Base-by-base conservation (phyloP, 106 monocot genomes). In the Ottelia alismoides region DNA sequence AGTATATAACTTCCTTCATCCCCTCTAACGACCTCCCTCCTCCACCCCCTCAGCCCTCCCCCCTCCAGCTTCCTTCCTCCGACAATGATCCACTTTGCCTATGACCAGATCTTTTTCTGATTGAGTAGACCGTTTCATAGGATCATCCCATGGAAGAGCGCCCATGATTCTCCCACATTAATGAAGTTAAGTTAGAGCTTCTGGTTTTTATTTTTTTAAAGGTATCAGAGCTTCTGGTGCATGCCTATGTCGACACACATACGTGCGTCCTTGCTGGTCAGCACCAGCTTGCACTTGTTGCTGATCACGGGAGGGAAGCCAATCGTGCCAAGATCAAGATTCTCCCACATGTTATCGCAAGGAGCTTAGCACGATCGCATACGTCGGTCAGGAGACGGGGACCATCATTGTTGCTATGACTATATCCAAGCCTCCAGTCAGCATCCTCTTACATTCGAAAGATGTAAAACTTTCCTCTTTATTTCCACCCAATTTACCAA, bases 291-390 rank as follows among this genome's bases (percentile, higher is more conserved):
- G 22, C 22, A 35, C 10, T 40, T 40, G 4, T 19, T 57, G 11
- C 24, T 31, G 0, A 5, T 11, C 2, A 2, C 20, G 22, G 57
- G 23, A 1, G 45, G 60, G 28, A 60, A 12, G 5, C 60, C 60
- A 2, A 60, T 20, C 35, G 0, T 26, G 17, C n/a, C 45, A 14
- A 60, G 22, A 25, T 60, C 60, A 17, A 60, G 9, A 5, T 0
- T 24, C 7, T 46, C 60, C 60, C 60, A 60, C 10, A 60, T 0
- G 12, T 60, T 45, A 25, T 60, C 21, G 10, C 1, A n/a, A 57
- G 1, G 20, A 17, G 6, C 9, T 27, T 28, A 16, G 26, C 27
- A 17, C 54, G 2, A 2, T 54, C 54, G 2, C 14, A 16, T 54
- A 11, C 7, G 28, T 30, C 29, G 0, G 5, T 12, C 18, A 20